phyloP scores from a whole-genome alignment of 768 basidiomycete genomes.

The Coprinopsis cinerea region DNA sequence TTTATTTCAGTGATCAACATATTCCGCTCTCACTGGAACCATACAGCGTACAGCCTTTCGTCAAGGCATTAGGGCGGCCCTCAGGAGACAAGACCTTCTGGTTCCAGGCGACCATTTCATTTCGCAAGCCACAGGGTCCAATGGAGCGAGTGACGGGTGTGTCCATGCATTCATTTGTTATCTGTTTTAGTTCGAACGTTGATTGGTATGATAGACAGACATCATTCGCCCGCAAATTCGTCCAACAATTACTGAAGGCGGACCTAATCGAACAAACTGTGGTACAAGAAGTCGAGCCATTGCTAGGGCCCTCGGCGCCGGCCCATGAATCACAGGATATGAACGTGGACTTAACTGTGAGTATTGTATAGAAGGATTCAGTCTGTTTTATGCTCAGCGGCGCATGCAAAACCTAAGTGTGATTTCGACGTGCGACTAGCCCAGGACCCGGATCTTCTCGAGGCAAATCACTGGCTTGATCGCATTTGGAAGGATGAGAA shows the following conservation, averaged over 20 bases:
- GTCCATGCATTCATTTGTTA: slow-evolving; percentile 9
- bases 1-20: neutral
- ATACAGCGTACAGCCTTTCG: slow-evolving; percentile 39
- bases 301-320: neutral
- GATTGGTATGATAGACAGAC: slow-evolving; percentile 11
- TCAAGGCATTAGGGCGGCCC: slow-evolving; percentile 40
- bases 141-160: slow-evolving; percentile 23
- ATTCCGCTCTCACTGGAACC: slow-evolving; percentile 2
- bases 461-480: slow-evolving; percentile 33
- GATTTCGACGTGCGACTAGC: slow-evolving; percentile 34
- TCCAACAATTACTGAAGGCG: slow-evolving; percentile 48
- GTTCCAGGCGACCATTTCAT: slow-evolving; percentile 46
- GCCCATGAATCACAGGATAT: slow-evolving; percentile 51
- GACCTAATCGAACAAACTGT: slow-evolving; percentile 52
- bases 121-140: slow-evolving; percentile 23
- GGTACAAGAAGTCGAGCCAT: slow-evolving; percentile 45
- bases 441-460: slow-evolving; percentile 38
- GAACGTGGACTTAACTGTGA: slow-evolving; percentile 53
- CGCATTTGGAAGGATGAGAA: slow-evolving; percentile 51
- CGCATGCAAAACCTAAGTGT: slow-evolving; percentile 41
- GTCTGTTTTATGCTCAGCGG: slow-evolving; percentile 28
- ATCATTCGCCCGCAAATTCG: slow-evolving; percentile 41
- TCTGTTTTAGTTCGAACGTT: neutral
- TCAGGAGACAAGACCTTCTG: slow-evolving; percentile 50
- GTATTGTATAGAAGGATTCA: slow-evolving; percentile 8